A percentile compares a stretch with the other conserved stretches of the same genome.
Evolutionary conservation across 306 rosid species (phyloP).

Genomic region (Herpetospermum pedunculosum): DNA sequence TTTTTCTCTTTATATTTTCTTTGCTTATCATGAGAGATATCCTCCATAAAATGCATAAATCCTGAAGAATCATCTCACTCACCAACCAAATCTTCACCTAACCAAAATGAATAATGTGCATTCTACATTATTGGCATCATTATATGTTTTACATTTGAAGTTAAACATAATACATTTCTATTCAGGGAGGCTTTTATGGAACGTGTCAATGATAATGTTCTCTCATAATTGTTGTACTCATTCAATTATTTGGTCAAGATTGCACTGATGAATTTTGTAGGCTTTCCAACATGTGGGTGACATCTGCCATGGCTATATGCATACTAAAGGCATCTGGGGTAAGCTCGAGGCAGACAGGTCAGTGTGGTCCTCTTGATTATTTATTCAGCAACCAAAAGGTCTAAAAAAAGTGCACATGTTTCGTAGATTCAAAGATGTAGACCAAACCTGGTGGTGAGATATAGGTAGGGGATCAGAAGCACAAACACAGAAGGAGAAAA

Average conservation of each 20-base stretch:
- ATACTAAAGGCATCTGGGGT: background rate
- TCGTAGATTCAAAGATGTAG: slow-evolving; percentile 3
- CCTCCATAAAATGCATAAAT: background rate
- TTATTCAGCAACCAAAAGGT: slow-evolving; percentile 9
- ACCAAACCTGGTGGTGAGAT: background rate
- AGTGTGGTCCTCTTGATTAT: slow-evolving; percentile 12
- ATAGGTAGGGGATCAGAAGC: background rate
- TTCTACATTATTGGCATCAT: background rate
- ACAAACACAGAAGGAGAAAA: slow-evolving; percentile 1
- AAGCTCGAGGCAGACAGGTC: slow-evolving; percentile 7
- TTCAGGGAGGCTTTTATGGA: background rate
- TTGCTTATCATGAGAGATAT: background rate
- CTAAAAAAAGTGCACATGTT: background rate
- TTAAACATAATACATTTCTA: background rate
- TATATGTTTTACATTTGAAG: background rate
- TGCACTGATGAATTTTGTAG: background rate
- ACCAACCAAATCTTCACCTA: background rate
- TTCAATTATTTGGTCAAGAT: slow-evolving; percentile 9
- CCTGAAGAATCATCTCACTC: background rate
- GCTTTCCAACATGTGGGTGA: slow-evolving; percentile 7
- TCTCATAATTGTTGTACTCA: background rate
- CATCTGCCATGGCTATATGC: slow-evolving; percentile 5
- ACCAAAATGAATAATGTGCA: background rate
- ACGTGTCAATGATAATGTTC: background rate
- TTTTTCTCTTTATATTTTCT: background rate